Evolutionary conservation across 352 stramenopile genomes (phyloP).

Genomic region (Phytophthora pini): DNA sequence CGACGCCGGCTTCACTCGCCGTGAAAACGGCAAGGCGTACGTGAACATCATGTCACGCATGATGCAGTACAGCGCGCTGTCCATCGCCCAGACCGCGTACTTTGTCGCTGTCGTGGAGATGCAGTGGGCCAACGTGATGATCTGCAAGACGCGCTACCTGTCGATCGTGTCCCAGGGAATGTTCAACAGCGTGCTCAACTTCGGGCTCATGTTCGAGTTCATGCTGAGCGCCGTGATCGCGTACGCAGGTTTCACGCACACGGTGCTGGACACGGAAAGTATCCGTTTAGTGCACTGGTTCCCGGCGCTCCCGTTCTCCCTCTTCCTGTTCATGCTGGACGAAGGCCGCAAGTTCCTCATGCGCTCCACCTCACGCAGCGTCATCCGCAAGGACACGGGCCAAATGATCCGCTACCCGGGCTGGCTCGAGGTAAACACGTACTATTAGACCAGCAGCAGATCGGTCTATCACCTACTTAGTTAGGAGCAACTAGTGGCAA

Average conservation of each 20-base stretch:
- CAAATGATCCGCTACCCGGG: conserved; percentile 84
- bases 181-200: conserved; percentile 93
- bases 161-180: conserved; percentile 93
- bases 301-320: conserved; percentile 86
- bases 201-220: conserved; percentile 94
- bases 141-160: conserved; percentile 94
- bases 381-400: conserved; percentile 79
- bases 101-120: conserved; percentile 90
- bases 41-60: conserved; percentile 91
- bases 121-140: conserved; percentile 92
- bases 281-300: conserved; percentile 93
- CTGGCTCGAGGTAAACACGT: conserved; percentile 91
- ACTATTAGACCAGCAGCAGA: conserved; percentile 72
- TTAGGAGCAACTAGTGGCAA: conserved; percentile 12
- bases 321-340: conserved; percentile 92
- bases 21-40: conserved; percentile 32
- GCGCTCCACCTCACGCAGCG: conserved; percentile 75
- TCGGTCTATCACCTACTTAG: conserved; percentile 4
- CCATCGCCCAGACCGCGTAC: conserved; percentile 86
- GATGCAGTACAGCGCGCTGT: conserved; percentile 85
- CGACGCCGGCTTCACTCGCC: conserved; percentile 55
- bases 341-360: conserved; percentile 93
- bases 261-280: conserved; percentile 84
- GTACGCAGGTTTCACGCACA: conserved; percentile 88
- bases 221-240: conserved; percentile 85